Percentiles rank a stretch among this genome's conserved stretches.
These are phyloP conservation scores for Neurospora crassa DNA, from an alignment of 2,329 filamentous ascomycete species.

Conservation along the genomic window DNA sequence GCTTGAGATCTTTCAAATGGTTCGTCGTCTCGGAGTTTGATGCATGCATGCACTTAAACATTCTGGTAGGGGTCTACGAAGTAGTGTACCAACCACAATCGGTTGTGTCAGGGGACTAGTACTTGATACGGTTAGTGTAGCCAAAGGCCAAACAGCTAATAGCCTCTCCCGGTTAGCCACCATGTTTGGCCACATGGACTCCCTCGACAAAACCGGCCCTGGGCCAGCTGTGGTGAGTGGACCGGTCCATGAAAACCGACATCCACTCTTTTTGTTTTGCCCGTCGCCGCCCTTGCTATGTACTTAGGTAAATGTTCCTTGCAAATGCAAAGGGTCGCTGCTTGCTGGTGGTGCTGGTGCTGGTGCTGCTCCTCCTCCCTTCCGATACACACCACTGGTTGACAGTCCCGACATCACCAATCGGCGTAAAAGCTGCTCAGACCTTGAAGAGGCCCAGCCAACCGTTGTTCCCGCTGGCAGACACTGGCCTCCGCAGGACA, in stretches of 20 bases:
- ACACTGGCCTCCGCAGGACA: neutral
- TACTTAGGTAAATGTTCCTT: neutral
- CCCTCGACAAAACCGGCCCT: neutral
- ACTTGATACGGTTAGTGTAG: neutral
- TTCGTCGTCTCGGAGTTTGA: neutral
- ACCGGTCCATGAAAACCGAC: neutral
- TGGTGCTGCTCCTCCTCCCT: neutral
- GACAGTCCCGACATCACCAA: neutral
- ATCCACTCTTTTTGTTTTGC: neutral
- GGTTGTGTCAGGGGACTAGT: neutral
- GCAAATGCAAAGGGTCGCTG: neutral
- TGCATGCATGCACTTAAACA: slow-evolving; percentile 1
- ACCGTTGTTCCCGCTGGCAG: neutral
- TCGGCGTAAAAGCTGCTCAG: neutral
- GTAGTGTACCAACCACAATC: neutral
- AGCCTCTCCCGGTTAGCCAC: neutral
- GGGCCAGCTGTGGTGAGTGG: neutral
- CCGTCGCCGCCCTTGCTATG: neutral
- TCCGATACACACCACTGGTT: neutral
- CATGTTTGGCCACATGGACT: neutral
- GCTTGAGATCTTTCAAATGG: neutral
- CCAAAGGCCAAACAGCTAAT: neutral
- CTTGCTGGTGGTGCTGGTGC: neutral
- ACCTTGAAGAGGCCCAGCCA: neutral
- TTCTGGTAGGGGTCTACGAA: neutral